Evolutionary conservation across 2,329 filamentous ascomycete genomes (phyloP), one percentile per base, ranked within the genome.

Genomic region (Podosphaera leucotricha): DNA sequence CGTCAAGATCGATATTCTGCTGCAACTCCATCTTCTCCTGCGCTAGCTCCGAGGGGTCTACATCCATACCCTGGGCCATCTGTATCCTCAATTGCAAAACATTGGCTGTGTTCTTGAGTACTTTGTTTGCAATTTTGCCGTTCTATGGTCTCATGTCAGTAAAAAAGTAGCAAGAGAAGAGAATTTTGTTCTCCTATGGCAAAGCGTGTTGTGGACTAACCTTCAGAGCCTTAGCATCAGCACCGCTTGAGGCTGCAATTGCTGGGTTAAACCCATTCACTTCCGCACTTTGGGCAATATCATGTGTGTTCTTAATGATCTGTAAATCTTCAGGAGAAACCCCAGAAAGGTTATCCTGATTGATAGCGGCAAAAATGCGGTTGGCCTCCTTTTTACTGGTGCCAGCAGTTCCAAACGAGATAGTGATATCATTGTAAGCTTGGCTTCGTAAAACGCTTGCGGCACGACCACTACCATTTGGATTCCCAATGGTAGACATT

Each of bases 71-170:
- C 49, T 72, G 66, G 0, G 68, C 70, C 44, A 62, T 57, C 47
- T 72, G 59, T 35, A 67, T 61, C 54, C 64, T 58, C 7, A 73
- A 64, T 50, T 64, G 60, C 22, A 72, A 55, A 26, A 70, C 59
- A 43, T 66, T 66, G 22, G 68, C 66, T 33, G 64, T 66, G 49
- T 73, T 60, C 60, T 73, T 73, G 44, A 73, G 57, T 15, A 73
- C 66, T 60, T 73, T 73, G 64, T 72, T 72, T 65, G 70, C 70
- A 47, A 66, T 72, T 60, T 72, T 72, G 54, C 68, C 68, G 44
- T 63, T 61, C 64, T 66, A 45, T 33, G 0, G 8, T 21, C 8
- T 19, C 11, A 20, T 6, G 30, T 6, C 20, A 4, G 39, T 5
- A 30, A 7, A 13, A 6, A 24, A 33, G 16, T 11, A 6, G 15